Conservation (phyloP, 345 rosid species). For the Citrus trifoliata region DNA sequence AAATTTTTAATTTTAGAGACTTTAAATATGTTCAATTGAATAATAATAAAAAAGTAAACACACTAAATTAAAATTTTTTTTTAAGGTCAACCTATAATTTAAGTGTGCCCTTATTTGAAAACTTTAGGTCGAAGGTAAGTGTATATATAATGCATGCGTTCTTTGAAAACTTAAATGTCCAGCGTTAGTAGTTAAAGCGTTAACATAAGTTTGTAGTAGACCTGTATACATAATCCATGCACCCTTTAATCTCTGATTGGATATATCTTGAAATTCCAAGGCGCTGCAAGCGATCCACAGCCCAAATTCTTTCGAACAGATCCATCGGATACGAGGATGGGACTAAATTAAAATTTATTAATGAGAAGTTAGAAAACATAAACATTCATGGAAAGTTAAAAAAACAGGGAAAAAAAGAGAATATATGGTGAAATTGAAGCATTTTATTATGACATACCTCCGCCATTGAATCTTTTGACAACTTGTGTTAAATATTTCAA, state of each 20-base stretch:
- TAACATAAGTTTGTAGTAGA: neutral
- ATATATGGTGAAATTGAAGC: neutral
- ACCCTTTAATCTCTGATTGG: conserved; percentile 49
- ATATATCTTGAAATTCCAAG: conserved; percentile 84
- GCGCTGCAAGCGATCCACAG: conserved; percentile 83
- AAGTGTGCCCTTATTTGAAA: too few relatives aligned
- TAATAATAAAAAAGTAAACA: too few relatives aligned
- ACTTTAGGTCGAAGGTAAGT: too few relatives aligned
- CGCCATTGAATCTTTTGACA: conserved; percentile 73
- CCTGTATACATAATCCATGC: conserved; percentile 64
- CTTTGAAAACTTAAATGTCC: too few relatives aligned
- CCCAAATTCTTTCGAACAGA: conserved; percentile 83
- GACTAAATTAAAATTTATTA: too few relatives aligned
- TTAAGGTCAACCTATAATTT: too few relatives aligned
- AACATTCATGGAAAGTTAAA: neutral
- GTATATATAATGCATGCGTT: too few relatives aligned
- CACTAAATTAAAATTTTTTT: too few relatives aligned
- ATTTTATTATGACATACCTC: conserved; percentile 43
- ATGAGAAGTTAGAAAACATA: neutral
- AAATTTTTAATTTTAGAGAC: too few relatives aligned
- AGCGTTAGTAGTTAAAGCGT: too few relatives aligned
- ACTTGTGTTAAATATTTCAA: conserved; percentile 50
- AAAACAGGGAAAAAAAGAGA: neutral
- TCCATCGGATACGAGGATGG: conserved; percentile 75
- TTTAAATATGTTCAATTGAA: too few relatives aligned